Conservation (phyloP, 2,329 filamentous ascomycete genomes). For the Tricladium varicosporioides region DNA sequence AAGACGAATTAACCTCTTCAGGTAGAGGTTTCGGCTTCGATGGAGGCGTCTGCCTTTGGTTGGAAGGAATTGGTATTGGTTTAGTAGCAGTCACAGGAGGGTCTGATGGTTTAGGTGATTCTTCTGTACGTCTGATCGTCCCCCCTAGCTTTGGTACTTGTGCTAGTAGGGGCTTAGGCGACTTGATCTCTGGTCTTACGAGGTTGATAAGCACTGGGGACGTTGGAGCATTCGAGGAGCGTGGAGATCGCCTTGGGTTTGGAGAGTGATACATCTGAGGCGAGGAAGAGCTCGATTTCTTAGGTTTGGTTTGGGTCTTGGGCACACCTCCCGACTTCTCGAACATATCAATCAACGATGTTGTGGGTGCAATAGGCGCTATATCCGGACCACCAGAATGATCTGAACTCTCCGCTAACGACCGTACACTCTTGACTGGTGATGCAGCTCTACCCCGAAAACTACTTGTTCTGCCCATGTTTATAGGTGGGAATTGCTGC, state of each 20-base stretch:
- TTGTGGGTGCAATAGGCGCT: slow-evolving; percentile 59
- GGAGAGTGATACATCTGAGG: slow-evolving; percentile 13
- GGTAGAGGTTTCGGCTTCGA: not conserved
- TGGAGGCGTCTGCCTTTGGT: not conserved
- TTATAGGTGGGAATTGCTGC: slow-evolving; percentile 9
- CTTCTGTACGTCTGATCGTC: not conserved
- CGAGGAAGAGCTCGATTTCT: slow-evolving; percentile 13
- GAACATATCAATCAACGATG: slow-evolving; percentile 66
- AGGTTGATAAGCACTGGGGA: slow-evolving; percentile 5
- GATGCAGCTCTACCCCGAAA: slow-evolving; percentile 13
- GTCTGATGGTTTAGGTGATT: slow-evolving; percentile 11
- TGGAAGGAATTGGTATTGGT: slow-evolving; percentile 21
- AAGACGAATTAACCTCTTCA: slow-evolving; percentile 28
- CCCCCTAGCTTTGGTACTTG: slow-evolving; percentile 1
- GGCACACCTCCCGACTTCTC: slow-evolving; percentile 46
- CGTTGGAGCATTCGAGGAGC: slow-evolving; percentile 4
- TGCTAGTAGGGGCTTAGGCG: slow-evolving; percentile 9
- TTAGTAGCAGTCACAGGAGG: slow-evolving; percentile 14
- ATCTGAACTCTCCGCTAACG: slow-evolving; percentile 23
- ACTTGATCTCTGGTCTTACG: slow-evolving; percentile 14
- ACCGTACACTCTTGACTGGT: slow-evolving; percentile 21
- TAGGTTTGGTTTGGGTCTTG: slow-evolving; percentile 10
- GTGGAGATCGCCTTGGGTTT: slow-evolving; percentile 9
- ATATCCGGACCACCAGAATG: slow-evolving; percentile 49
- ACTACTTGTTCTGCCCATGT: slow-evolving; percentile 1